Evolutionary conservation across 495 filamentous ascomycete species (phyloP), one percentile per base, ranked within the genome.

Genomic region (Glarea lozoyensis): DNA sequence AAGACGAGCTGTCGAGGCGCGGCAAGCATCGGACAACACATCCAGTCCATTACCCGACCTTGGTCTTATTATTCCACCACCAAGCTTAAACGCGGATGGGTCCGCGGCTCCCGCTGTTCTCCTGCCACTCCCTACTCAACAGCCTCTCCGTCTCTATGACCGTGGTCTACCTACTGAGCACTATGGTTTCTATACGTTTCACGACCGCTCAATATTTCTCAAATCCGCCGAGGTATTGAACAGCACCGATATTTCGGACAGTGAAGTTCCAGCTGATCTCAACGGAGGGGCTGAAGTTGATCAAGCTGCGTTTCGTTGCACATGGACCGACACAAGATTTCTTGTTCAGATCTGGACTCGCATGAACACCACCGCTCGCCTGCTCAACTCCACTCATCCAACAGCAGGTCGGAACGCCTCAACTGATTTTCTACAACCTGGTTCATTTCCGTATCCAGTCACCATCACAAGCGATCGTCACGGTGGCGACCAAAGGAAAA

Each of bases 111-210:
- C 81, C 0, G 82, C 83, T 20, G 72, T 68, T n/a, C 70, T 95
- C 18, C 72, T 80, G 19, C 78, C 83, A 0, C 69, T 77, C 31
- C 74, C 85, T 0, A 54, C 58, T 1, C 77, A 85, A 23, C 92
- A 97, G 50, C 92, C 87, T 0, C 60, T 97, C 12, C 79, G 83
- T 2, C 73, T 97, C 2, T 96, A 84, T 65, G 82, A 97, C 60
- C 81, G 87, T 17, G 88, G 81, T 15, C 61, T 79, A 24, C 64
- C 72, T 2, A 79, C 76, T 0, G 92, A 98, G 57, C 87, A 94
- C 63, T 97, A 93, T 61, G 86, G 86, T 9, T 95, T 96, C 63
- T 95, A 94, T 61, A 83, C 75, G 0, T 94, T 94, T 68, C 97
- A 82, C 61, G 79, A 89, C 60, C 86, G 87, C 50, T 84, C 84